A percentile compares a stretch with the other conserved stretches of the same genome.
phyloP scores from a whole-genome alignment of 1,284 basidiomycete species.

The Coriolopsis trogii region DNA sequence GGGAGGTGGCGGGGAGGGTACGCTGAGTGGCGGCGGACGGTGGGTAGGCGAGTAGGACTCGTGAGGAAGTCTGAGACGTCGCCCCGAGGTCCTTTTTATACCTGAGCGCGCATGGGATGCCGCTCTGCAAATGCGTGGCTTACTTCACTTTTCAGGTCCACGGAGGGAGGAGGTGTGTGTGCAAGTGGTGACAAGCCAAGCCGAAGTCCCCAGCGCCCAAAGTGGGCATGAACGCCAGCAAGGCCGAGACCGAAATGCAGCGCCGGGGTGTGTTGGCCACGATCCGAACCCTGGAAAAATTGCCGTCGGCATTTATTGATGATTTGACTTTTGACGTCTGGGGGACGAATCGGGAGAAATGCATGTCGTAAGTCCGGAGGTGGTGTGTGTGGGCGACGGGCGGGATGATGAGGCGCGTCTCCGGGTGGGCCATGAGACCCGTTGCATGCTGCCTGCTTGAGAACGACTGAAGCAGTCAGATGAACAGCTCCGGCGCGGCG shows the following conservation, averaged over 20 bases:
- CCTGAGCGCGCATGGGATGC: slow-evolving; percentile 10
- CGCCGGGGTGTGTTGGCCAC: slow-evolving; percentile 11
- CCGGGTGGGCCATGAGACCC: background rate
- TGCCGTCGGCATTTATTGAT: slow-evolving; percentile 9
- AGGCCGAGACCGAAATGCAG: slow-evolving; percentile 15
- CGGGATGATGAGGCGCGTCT: background rate
- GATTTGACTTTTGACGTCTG: slow-evolving; percentile 19
- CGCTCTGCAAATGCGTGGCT: slow-evolving; percentile 19
- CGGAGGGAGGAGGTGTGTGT: slow-evolving; percentile 3
- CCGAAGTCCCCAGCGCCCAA: slow-evolving; percentile 5
- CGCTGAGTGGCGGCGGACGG: slow-evolving; percentile 1
- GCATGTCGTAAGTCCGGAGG: slow-evolving; percentile 4
- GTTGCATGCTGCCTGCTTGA: background rate
- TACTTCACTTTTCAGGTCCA: slow-evolving; percentile 16
- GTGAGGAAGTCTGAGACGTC: slow-evolving; percentile 16
- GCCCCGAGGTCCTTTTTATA: slow-evolving; percentile 25
- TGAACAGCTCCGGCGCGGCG: background rate
- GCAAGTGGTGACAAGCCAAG: slow-evolving; percentile 9
- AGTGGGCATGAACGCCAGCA: slow-evolving; percentile 4
- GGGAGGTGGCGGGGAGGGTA: slow-evolving; percentile 1
- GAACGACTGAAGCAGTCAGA: background rate
- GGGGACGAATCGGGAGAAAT: slow-evolving; percentile 11
- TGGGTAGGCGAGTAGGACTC: slow-evolving; percentile 27
- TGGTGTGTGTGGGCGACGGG: slow-evolving; percentile 3
- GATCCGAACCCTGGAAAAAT: slow-evolving; percentile 21